A percentile compares a stretch with the other conserved stretches of the same genome.
Evolutionary conservation across 23 red algal genomes (phyloP).

Genomic region (Gracilaria gracilis): DNA sequence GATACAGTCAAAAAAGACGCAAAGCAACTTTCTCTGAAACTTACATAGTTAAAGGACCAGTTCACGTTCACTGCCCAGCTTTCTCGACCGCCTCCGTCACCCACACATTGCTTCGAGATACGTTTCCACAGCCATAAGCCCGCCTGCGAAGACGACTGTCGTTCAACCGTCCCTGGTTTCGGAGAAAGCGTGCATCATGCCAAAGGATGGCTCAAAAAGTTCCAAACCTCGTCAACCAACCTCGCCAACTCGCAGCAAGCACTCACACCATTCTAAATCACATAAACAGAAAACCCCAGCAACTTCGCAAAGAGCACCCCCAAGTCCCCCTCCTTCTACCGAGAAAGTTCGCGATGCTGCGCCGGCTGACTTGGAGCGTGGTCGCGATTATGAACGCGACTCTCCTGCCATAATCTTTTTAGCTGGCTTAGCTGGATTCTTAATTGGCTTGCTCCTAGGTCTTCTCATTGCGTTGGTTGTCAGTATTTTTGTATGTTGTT

Average conservation of each 20-base stretch:
- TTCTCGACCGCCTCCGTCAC: no score
- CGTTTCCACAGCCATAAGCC: no score
- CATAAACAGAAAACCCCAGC: background rate
- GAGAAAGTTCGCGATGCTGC: background rate
- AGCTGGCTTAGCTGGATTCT: background rate
- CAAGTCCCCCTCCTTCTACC: background rate
- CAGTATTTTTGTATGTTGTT: background rate
- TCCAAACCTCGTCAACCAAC: background rate
- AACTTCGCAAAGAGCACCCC: background rate
- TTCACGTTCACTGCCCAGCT: no score
- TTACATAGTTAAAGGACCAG: no score
- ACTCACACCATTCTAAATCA: conserved; percentile 8
- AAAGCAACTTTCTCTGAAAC: no score
- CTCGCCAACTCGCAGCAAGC: background rate
- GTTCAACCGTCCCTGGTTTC: no score
- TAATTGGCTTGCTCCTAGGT: conserved; percentile 3
- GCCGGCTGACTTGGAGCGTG: background rate
- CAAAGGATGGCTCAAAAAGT: background rate
- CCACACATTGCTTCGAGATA: no score
- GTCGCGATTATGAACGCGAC: background rate
- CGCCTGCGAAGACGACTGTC: no score
- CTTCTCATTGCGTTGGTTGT: background rate
- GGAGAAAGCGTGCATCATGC: background rate
- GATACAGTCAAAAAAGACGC: no score
- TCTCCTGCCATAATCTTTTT: background rate